phyloP scores from a whole-genome alignment of 768 basidiomycete genomes.

The Phanerodontia chrysosporium region DNA sequence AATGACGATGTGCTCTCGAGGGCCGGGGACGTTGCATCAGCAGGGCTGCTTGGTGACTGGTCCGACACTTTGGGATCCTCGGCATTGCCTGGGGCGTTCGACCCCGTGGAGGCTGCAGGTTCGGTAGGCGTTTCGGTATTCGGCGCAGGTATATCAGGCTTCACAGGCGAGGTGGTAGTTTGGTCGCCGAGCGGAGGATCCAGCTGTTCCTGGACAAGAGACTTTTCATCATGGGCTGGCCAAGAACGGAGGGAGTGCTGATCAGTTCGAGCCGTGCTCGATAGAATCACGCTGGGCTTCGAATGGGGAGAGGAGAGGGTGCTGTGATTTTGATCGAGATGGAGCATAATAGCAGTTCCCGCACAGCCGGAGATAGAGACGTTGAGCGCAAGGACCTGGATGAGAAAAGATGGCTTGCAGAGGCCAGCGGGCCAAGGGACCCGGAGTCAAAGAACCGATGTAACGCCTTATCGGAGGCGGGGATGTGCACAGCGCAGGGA shows the following conservation, averaged over 20 bases:
- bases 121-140: not conserved
- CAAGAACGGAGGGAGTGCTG: slow-evolving; percentile 22
- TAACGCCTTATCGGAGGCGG: slow-evolving; percentile 10
- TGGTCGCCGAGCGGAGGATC: slow-evolving; percentile 4
- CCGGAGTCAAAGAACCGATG: slow-evolving; percentile 14
- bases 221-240: slow-evolving; percentile 20
- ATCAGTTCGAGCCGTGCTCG: slow-evolving; percentile 23
- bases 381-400: slow-evolving; percentile 15
- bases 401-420: slow-evolving; percentile 16
- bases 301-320: slow-evolving; percentile 19
- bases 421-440: slow-evolving; percentile 14
- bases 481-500: not conserved
- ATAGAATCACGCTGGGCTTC: slow-evolving; percentile 19
- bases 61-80: slow-evolving; percentile 17
- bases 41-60: slow-evolving; percentile 16
- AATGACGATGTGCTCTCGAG: slow-evolving; percentile 24
- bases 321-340: slow-evolving; percentile 30
- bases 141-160: slow-evolving; percentile 9
- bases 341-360: slow-evolving; percentile 26
- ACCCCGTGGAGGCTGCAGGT: slow-evolving; percentile 6
- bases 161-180: not conserved
- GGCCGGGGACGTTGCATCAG: slow-evolving; percentile 20
- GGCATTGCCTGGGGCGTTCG: slow-evolving; percentile 14
- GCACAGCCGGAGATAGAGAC: slow-evolving; percentile 19
- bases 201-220: slow-evolving; percentile 18